Evolutionary conservation across 805 yeast species (phyloP).

Genomic region (Nakazawaea wickerhamii): DNA sequence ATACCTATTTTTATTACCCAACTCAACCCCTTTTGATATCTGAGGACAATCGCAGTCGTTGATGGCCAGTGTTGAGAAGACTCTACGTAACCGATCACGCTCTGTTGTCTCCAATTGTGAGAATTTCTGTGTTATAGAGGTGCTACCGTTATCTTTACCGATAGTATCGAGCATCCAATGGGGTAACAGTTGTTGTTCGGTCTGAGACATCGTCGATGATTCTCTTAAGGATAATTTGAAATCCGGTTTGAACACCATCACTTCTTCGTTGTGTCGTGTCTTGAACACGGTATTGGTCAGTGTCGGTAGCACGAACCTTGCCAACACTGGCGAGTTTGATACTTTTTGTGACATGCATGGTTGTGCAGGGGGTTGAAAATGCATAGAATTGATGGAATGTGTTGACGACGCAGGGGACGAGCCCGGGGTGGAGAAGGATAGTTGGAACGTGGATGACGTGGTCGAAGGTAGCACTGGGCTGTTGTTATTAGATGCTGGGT

Average conservation of each 20-base stretch:
- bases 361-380: slow-evolving; percentile 14
- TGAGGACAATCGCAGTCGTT: slow-evolving; percentile 30
- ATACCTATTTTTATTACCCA: slow-evolving; percentile 78
- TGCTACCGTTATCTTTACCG: slow-evolving; percentile 31
- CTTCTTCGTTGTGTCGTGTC: slow-evolving; percentile 51
- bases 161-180: slow-evolving; percentile 44
- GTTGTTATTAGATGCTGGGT: no score
- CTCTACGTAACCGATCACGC: slow-evolving; percentile 54
- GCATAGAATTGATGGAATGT: slow-evolving; percentile 19
- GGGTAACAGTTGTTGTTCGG: slow-evolving; percentile 34
- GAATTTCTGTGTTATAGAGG: slow-evolving; percentile 47
- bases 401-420: slow-evolving; percentile 12
- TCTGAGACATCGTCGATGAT: slow-evolving; percentile 18
- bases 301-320: slow-evolving; percentile 52
- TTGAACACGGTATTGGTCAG: slow-evolving; percentile 38
- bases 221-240: slow-evolving; percentile 20
- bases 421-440: not conserved
- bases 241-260: slow-evolving; percentile 24
- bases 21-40: slow-evolving; percentile 73
- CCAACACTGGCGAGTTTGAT: slow-evolving; percentile 33
- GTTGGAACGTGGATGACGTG: slow-evolving; percentile 15
- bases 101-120: slow-evolving; percentile 65
- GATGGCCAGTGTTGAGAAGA: slow-evolving; percentile 23
- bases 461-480: slow-evolving; percentile 17
- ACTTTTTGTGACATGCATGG: slow-evolving; percentile 13